A percentile compares a stretch with the other conserved stretches of the same genome.
These are phyloP conservation scores for Calonectria hawksworthii DNA, from an alignment of 2,329 filamentous ascomycete species.

Conservation along the genomic window DNA sequence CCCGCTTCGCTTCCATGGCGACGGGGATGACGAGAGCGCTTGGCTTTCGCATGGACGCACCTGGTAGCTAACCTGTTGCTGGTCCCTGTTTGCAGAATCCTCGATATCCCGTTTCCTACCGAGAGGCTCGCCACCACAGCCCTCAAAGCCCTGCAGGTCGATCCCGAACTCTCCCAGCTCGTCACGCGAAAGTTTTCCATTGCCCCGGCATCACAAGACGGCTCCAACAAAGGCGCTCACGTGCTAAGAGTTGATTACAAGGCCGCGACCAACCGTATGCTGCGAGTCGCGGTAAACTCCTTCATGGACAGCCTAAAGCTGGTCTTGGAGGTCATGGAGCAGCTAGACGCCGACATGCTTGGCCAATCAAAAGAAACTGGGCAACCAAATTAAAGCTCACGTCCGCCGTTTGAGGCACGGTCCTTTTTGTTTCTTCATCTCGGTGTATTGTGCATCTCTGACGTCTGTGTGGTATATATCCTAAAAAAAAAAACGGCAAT, in stretches of 20 bases:
- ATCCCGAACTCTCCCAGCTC: conserved; percentile 88
- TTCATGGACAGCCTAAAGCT: conserved; percentile 93
- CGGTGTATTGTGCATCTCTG: conserved; percentile 5
- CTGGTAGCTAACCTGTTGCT: conserved; percentile 34
- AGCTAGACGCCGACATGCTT: conserved; percentile 88
- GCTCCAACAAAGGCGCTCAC: conserved; percentile 46
- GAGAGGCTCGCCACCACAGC: conserved; percentile 83
- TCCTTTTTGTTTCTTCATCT: conserved; percentile 21
- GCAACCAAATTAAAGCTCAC: conserved; percentile 29
- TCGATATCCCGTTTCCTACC: conserved; percentile 86
- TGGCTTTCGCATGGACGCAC: conserved; percentile 15
- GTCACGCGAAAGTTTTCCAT: conserved; percentile 81
- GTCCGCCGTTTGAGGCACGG: conserved; percentile 19
- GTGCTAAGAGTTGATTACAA: conserved; percentile 82
- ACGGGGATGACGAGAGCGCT: conserved; percentile 33
- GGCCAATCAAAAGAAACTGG: conserved; percentile 46
- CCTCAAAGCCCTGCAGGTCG: conserved; percentile 82
- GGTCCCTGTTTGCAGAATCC: conserved; percentile 65
- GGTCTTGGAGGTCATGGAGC: conserved; percentile 90
- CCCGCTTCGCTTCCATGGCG: conserved; percentile 28
- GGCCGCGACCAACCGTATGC: conserved; percentile 95
- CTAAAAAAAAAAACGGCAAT: conserved; percentile 12
- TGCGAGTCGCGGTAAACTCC: conserved; percentile 94
- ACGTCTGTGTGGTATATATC: conserved; percentile 36
- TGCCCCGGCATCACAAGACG: conserved; percentile 46